Evolutionary conservation across 208 protist genomes (phyloP), one percentile per base, ranked within the genome.

Genomic region (Crithidia bombi): DNA sequence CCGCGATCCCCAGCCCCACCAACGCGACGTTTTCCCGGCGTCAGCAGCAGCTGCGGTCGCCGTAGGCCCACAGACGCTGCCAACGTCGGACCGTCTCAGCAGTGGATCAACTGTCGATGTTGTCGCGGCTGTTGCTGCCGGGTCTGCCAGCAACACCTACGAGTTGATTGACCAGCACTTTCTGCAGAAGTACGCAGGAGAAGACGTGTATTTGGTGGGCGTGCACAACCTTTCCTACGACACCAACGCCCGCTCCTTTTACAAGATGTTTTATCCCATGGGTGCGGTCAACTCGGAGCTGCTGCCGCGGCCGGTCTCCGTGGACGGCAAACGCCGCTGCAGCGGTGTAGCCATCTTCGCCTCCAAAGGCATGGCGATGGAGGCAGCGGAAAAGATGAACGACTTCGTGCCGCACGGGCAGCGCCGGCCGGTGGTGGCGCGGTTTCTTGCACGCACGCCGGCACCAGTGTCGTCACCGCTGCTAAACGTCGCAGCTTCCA

Each of bases 201-300:
- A 75, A 25, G 62, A 75, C 15, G 46, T 79, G 4, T 65, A 81
- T 68, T 81, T 91, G 21, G 85, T 94, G 49, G 83, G 73, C 19
- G 85, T 92, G 43, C 86, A 92, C 73, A 92, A 91, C 50, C 76
- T 92, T 12, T 58, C 71, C 47, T 41, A 73, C 54, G 65, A 73
- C 36, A 91, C 86, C 0, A 82, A 79, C 38, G 58, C 82, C 32
- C 65, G 69, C 61, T 51, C 59, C 6, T 74, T 92, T 44, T 82
- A 69, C 65, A 78, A 83, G 46, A 82, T 94, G 52, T 92, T 94
- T 73, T 89, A 85, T 69, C 89, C 79, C 11, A 81, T 89, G 70
- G 84, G 82, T 7, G 89, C 89, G n/a, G 49, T 82, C 11, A 64
- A 82, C 74, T 81, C 76, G 3, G 85, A 83, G 39, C 55, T 94